Evolutionary conservation across 2,329 filamentous ascomycete species (phyloP), one percentile per base, ranked within the genome.

Genomic region (Trichoderma asperellum): DNA sequence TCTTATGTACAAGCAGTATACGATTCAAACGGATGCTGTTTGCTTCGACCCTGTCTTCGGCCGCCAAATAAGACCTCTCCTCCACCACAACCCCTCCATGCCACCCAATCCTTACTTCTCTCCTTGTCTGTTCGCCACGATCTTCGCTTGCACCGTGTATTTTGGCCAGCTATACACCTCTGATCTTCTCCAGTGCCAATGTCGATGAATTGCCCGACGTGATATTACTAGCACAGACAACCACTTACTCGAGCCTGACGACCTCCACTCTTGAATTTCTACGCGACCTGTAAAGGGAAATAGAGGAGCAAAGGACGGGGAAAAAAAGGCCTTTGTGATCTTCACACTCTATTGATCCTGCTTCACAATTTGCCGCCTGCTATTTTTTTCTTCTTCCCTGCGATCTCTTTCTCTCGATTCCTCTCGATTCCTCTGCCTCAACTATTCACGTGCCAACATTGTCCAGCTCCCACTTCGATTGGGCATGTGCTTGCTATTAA

Each of bases 401-500:
- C 40, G 18, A 43, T 43, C 14, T 37, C 68, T 71, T 62, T 70
- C 58, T 47, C 40, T 24, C 24, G 24, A 12, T 43, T 63, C 68
- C 57, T 61, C 57, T 43, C 47, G 40, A n/a, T n/a, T n/a, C 37
- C 8, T 56, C 34, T 64, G 34, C 52, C 53, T 53, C 52, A 53
- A 35, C 59, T 21, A 11, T 43, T 18, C 61, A 56, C 61, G 61
- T 56, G 32, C 29, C 61, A 21, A 60, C 12, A 3, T 49, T 53
- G 14, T 55, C 24, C 32, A 59, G 2, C 24, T 49, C 60, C 63
- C 27, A 24, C 40, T 52, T 58, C 52, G 59, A 27, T 65, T 68
- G 67, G 81, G 79, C 75, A 82, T 83, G 81, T 77, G 76, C 74
- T 79, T 77, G 78, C 76, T 79, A 81, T 73, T 79, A 75, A 81